phyloP scores from a whole-genome alignment of 305 asterid species.

The Plantago lanceolata region DNA sequence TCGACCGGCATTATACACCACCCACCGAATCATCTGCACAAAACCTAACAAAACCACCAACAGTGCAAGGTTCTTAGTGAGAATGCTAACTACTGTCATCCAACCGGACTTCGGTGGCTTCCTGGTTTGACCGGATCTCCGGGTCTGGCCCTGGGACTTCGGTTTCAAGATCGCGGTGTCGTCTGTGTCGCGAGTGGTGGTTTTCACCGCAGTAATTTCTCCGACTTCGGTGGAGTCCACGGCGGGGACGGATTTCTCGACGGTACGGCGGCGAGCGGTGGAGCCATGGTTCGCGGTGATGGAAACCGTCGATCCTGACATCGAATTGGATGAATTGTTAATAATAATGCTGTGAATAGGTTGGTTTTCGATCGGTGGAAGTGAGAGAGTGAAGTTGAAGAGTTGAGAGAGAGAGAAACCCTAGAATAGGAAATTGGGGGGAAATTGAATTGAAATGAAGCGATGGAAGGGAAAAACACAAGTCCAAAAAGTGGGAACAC shows the following conservation, averaged over 20 bases:
- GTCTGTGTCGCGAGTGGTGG: conserved; percentile 37
- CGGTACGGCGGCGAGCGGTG: conserved; percentile 65
- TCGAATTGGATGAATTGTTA: conserved; percentile 5
- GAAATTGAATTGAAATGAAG: conserved; percentile 1
- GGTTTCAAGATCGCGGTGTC: conserved; percentile 40
- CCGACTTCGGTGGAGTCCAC: conserved; percentile 24
- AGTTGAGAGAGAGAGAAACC: not conserved
- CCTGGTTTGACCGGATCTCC: conserved; percentile 31
- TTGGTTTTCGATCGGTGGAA: not conserved
- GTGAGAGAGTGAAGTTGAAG: not conserved
- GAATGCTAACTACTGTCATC: conserved; percentile 53
- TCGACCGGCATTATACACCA: conserved; percentile 30
- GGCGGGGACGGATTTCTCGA: conserved; percentile 39
- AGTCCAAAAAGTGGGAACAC: too few relatives aligned
- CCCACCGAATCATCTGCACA: conserved; percentile 49
- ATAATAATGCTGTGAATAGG: not conserved
- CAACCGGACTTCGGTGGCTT: conserved; percentile 59
- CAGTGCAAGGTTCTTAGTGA: conserved; percentile 53
- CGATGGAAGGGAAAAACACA: not conserved
- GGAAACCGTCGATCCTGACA: conserved; percentile 79
- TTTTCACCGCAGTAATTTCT: conserved; percentile 24
- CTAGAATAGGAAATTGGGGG: conserved; percentile 16
- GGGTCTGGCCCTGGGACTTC: conserved; percentile 29
- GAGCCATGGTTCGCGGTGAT: conserved; percentile 61
- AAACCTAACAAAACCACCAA: conserved; percentile 45